phyloP scores from a whole-genome alignment of 148 eudicot genomes.

The Polygonum aviculare region DNA sequence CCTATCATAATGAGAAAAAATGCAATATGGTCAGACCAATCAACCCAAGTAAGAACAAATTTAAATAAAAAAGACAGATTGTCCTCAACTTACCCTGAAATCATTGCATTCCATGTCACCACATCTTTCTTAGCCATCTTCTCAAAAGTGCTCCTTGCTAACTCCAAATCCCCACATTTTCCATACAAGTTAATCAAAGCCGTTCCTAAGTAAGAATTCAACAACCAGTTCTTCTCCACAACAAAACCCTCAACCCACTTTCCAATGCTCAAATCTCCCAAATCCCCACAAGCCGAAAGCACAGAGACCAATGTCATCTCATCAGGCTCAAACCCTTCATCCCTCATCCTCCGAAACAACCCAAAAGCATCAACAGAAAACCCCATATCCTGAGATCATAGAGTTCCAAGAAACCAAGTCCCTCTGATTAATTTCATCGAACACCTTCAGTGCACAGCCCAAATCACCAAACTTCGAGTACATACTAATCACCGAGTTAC shows the following conservation, averaged over 20 bases:
- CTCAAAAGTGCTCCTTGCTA: conserved; percentile 43
- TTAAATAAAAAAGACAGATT: neutral
- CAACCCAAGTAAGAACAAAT: neutral
- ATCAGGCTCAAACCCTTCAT: conserved; percentile 33
- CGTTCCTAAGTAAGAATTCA: conserved; percentile 20
- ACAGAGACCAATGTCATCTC: conserved; percentile 57
- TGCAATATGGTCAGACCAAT: neutral
- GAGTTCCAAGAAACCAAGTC: conserved; percentile 61
- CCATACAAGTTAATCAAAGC: conserved; percentile 35
- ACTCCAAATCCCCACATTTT: conserved; percentile 46
- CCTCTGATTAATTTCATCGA: conserved; percentile 38
- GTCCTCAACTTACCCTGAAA: conserved; percentile 35
- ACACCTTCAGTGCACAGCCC: conserved; percentile 29
- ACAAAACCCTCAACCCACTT: conserved; percentile 42
- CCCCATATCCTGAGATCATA: conserved; percentile 60
- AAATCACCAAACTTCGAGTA: conserved; percentile 67
- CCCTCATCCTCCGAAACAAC: conserved; percentile 36
- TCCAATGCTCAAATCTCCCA: conserved; percentile 58
- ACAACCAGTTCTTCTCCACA: conserved; percentile 30
- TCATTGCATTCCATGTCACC: conserved; percentile 59
- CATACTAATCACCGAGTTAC: conserved; percentile 60
- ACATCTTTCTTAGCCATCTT: conserved; percentile 25
- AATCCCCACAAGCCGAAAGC: conserved; percentile 65
- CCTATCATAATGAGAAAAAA: conserved; percentile 16
- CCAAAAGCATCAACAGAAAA: conserved; percentile 32